phyloP scores from a whole-genome alignment of 768 basidiomycete species.

The Lactarius sp. region DNA sequence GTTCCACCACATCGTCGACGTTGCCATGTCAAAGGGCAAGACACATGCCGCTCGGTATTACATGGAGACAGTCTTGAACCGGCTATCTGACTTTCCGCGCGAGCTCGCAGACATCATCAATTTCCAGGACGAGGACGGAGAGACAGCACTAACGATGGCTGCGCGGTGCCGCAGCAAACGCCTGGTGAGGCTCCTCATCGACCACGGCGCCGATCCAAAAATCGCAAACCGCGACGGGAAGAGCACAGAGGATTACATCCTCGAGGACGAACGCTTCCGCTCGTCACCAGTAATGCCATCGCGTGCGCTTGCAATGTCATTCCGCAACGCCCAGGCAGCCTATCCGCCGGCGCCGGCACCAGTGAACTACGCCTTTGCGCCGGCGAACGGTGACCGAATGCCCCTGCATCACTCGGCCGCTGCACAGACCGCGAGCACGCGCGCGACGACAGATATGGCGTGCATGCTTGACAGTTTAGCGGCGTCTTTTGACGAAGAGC shows the following conservation, averaged over 20 bases:
- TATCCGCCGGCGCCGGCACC: conserved; percentile 44
- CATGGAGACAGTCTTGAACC: conserved; percentile 90
- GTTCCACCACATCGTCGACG: conserved; percentile 96
- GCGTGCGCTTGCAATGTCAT: conserved; percentile 61
- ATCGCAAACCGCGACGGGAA: conserved; percentile 92
- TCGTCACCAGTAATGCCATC: conserved; percentile 82
- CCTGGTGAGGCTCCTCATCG: conserved; percentile 90
- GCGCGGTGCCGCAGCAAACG: conserved; percentile 94
- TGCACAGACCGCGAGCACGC: conserved; percentile 81
- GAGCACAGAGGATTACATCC: conserved; percentile 96
- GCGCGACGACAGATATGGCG: conserved; percentile 80
- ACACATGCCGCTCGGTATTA: conserved; percentile 97
- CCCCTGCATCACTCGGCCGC: conserved; percentile 81
- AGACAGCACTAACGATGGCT: conserved; percentile 95
- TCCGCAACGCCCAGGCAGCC: conserved; percentile 63
- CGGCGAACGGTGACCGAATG: conserved; percentile 56
- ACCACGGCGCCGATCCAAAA: conserved; percentile 95
- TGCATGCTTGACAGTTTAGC: conserved; percentile 86
- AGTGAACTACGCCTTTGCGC: conserved; percentile 41
- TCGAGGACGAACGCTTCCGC: conserved; percentile 96
- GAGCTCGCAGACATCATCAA: conserved; percentile 98
- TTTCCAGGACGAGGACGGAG: conserved; percentile 98
- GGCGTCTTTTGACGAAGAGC: conserved; percentile 84
- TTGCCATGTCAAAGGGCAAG: conserved; percentile 96
- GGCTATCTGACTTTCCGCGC: conserved; percentile 88